A percentile compares a stretch with the other conserved stretches of the same genome.
These are phyloP conservation scores for Eucalyptus guilfoylei DNA, from an alignment of 345 rosid genomes.

Conservation along the genomic window DNA sequence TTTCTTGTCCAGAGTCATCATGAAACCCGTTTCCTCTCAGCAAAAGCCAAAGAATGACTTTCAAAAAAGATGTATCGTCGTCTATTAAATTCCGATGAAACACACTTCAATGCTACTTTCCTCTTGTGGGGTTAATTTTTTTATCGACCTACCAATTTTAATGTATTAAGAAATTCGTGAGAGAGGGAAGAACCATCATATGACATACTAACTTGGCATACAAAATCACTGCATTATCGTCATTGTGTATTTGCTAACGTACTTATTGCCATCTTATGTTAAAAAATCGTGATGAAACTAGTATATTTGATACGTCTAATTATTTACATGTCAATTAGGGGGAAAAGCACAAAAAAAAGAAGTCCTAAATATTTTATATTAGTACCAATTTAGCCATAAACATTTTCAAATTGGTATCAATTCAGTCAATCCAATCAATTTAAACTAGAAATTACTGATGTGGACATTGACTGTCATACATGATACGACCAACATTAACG, in stretches of 20 bases:
- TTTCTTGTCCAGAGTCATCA: accelerated
- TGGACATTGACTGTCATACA: too few relatives aligned
- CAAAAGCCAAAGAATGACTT: too few relatives aligned
- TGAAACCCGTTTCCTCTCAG: accelerated
- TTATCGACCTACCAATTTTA: neutral
- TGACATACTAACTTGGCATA: neutral
- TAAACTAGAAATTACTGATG: too few relatives aligned
- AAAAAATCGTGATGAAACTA: neutral
- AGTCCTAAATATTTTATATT: too few relatives aligned
- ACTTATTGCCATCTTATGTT: neutral
- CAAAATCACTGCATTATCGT: neutral
- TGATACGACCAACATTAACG: accelerated
- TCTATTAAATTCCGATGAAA: too few relatives aligned
- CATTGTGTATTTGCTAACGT: neutral
- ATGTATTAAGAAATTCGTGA: neutral
- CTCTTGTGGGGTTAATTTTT: neutral
- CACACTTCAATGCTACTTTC: neutral
- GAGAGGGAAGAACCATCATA: neutral
- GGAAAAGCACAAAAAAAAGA: too few relatives aligned
- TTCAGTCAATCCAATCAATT: too few relatives aligned
- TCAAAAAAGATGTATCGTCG: accelerated
- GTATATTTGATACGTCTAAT: neutral
- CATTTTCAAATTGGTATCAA: accelerated
- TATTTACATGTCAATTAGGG: neutral
- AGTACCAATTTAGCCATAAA: too few relatives aligned